Percentiles rank a stretch among this genome's conserved stretches.
Evolutionary conservation across 805 yeast species (phyloP).

Genomic region (Lipomyces orientalis): DNA sequence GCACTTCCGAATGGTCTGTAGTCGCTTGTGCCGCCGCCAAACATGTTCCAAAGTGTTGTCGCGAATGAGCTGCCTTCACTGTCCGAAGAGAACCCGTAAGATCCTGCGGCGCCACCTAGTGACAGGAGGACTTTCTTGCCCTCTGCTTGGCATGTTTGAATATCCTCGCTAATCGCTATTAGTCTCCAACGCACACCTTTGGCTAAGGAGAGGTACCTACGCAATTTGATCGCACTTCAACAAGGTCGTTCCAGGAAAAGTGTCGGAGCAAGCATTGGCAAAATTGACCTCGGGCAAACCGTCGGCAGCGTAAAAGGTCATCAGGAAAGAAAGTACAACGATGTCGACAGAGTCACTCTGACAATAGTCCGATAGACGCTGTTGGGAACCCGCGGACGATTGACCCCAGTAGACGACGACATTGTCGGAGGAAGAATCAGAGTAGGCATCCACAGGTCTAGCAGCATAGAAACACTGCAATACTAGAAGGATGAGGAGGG

Average conservation of each 20-base stretch:
- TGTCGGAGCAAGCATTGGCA: constrained; percentile 55
- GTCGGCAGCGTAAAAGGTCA: constrained; percentile 55
- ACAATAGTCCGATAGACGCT: constrained; percentile 62
- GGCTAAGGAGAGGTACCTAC: constrained; percentile 8
- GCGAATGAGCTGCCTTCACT: constrained; percentile 55
- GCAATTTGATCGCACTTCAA: constrained; percentile 55
- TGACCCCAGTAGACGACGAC: constrained; percentile 90
- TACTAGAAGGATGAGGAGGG: neutral
- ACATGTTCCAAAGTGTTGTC: constrained; percentile 53
- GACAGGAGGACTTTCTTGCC: constrained; percentile 80
- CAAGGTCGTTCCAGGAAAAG: constrained; percentile 47
- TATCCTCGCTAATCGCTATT: constrained; percentile 52
- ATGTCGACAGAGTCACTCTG: constrained; percentile 66
- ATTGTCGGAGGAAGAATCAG: constrained; percentile 53
- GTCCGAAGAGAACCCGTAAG: constrained; percentile 57
- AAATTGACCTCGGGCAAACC: constrained; percentile 56
- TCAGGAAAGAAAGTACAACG: constrained; percentile 68
- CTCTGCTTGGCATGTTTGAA: constrained; percentile 68
- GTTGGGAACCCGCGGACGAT: constrained; percentile 64
- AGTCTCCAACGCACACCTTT: neutral
- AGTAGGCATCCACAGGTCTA: constrained; percentile 41
- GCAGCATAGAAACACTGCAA: neutral
- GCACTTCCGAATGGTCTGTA: constrained; percentile 58
- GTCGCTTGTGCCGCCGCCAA: constrained; percentile 51
- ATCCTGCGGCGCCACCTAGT: constrained; percentile 59